These are phyloP conservation scores for Lodderomyces jiufengensis DNA, from an alignment of 1,139 yeast species.

Conservation along the genomic window DNA sequence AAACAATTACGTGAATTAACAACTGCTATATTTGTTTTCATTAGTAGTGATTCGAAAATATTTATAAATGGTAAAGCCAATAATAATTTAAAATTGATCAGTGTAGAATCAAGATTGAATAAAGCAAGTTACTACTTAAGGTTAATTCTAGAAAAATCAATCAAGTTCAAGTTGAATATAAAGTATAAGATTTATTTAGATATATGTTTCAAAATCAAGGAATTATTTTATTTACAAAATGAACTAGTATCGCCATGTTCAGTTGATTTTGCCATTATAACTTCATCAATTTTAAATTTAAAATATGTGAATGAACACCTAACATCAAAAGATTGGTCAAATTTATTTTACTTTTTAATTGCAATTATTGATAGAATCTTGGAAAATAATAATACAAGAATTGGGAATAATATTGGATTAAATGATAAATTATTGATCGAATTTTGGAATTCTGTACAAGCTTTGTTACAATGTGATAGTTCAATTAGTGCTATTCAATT, in stretches of 20 bases:
- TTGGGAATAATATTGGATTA: conserved; percentile 1
- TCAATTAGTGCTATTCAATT: conserved; percentile 23
- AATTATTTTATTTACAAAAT: conserved; percentile 14
- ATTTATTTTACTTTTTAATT: conserved; percentile 22
- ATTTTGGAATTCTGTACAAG: conserved; percentile 22
- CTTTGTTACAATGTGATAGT: conserved; percentile 27
- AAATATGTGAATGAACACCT: conserved; percentile 41
- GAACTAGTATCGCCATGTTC: conserved; percentile 32
- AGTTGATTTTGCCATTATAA: conserved; percentile 28
- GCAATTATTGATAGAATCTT: conserved; percentile 9
- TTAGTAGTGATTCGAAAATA: conserved; percentile 38
- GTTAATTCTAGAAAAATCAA: conserved; percentile 25
- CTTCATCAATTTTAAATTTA: conserved; percentile 25
- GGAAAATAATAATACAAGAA: conserved; percentile 2
- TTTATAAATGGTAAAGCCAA: conserved; percentile 26
- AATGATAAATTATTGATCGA: conserved; percentile 11
- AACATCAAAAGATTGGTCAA: conserved; percentile 27
- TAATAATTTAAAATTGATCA: conserved; percentile 14
- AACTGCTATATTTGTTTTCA: conserved; percentile 35
- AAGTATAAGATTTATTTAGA: conserved; percentile 31
- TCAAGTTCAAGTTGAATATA: conserved; percentile 20
- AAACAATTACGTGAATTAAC: conserved; percentile 27
- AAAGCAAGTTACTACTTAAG: conserved; percentile 38
- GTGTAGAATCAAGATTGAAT: conserved; percentile 37
- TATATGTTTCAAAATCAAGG: conserved; percentile 22